Base-by-base conservation (phyloP, 2,329 filamentous ascomycete genomes). In the Cladosporium sp. region DNA sequence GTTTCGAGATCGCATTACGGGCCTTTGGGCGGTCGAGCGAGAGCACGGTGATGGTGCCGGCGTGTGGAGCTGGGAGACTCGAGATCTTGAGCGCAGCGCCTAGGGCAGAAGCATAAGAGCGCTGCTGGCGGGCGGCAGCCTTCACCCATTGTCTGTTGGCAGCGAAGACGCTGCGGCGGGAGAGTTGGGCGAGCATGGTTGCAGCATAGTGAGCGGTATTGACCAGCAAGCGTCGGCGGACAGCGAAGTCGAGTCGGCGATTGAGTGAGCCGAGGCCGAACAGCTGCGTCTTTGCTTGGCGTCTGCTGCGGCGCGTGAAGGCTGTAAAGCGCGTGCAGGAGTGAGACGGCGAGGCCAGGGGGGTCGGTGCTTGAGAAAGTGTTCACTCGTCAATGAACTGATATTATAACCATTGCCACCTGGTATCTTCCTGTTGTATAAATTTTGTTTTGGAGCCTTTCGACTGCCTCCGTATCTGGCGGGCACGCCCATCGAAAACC, bases 1-100 rank as follows among this genome's bases (percentile, higher is more conserved):
- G 84, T 60, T 80, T 83, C 0, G 92, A 97, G 70, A 99, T 89
- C 65, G 94, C 94, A 75, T 99, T 99, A 69, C 93, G 89, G 37
- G 92, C 88, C 8, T 83, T 74, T 0, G 92, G 92, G 3, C 92
- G 84, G 77, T 97, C 94, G 65, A 99, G 83, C 62, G 93, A 88
- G 59, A 97, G 85, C 64, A 97, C 83, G 60, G 91, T 88, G 75
- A 97, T 94, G 76, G 88, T 88, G 64, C 93, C 94, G 17, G 85
- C 85, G 69, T 88, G 84, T 0, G 91, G 87, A 2, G 92, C 89
- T 43, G 89, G 88, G 51, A 96, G 30, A 73, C 88, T 86, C 61
- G 85, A 87, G 65, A 90, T 82, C 70, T 87, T 86, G 74, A 96
- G 78, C 11, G 69, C 65, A 17, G 70, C 67, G 2, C 64, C 52